These are phyloP conservation scores for Biscogniauxia sp. DNA, from an alignment of 2,329 filamentous ascomycete genomes.

Conservation along the genomic window DNA sequence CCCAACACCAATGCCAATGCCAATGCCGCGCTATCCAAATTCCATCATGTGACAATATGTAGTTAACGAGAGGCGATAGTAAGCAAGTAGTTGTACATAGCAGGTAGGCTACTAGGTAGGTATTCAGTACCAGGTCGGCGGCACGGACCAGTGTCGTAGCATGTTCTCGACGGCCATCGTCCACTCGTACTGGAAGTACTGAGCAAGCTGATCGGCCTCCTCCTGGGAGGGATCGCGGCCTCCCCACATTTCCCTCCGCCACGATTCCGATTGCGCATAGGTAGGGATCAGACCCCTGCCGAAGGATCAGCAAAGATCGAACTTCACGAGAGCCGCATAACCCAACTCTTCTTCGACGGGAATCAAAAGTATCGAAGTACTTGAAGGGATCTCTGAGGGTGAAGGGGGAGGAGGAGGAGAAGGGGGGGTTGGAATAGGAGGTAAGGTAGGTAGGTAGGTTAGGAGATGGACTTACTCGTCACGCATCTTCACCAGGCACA, in stretches of 20 bases:
- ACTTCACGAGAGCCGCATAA: not conserved
- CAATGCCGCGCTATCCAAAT: not conserved
- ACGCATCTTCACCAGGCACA: slow-evolving; percentile 64
- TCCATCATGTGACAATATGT: not conserved
- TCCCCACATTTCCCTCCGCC: slow-evolving; percentile 69
- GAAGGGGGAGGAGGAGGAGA: not conserved
- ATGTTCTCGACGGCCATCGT: slow-evolving; percentile 61
- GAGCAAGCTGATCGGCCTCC: slow-evolving; percentile 57
- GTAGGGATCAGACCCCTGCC: slow-evolving; percentile 56
- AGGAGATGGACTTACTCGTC: slow-evolving; percentile 52
- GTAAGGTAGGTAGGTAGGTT: not conserved
- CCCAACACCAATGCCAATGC: no score
- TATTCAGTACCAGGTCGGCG: slow-evolving; percentile 54
- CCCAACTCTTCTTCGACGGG: no score
- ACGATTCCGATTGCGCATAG: slow-evolving; percentile 61
- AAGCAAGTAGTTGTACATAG: no score
- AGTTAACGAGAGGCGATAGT: no score
- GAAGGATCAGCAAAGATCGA: not conserved
- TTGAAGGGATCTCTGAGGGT: not conserved
- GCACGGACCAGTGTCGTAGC: slow-evolving; percentile 64
- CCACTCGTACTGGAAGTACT: slow-evolving; percentile 67
- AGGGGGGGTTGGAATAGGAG: not conserved
- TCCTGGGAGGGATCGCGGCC: slow-evolving; percentile 52
- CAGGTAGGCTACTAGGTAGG: no score
- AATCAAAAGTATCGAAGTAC: slow-evolving; percentile 6